phyloP scores from a whole-genome alignment of 176 grass and related monocot genomes.

The Raddia distichophylla region DNA sequence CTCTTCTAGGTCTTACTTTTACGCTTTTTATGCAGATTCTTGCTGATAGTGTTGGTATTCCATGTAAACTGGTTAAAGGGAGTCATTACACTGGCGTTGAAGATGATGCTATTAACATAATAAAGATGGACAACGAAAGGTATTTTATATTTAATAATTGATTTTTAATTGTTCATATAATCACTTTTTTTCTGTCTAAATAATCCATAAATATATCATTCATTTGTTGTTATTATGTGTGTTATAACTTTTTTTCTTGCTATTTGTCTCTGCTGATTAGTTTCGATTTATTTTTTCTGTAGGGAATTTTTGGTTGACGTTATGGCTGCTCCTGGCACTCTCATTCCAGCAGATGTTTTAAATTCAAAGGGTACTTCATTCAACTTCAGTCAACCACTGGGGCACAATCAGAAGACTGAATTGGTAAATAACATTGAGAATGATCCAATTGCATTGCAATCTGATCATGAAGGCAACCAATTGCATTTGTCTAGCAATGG shows the following conservation, averaged over 20 bases:
- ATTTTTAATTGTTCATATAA: slow-evolving; percentile 28
- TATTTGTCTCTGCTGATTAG: slow-evolving; percentile 11
- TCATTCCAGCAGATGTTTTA: slow-evolving; percentile 81
- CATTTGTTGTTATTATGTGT: slow-evolving; percentile 26
- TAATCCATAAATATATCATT: slow-evolving; percentile 31
- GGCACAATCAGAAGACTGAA: slow-evolving; percentile 31
- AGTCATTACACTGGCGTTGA: slow-evolving; percentile 93
- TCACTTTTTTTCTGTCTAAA: slow-evolving; percentile 27
- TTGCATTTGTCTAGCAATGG: slow-evolving; percentile 34
- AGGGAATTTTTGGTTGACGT: slow-evolving; percentile 97
- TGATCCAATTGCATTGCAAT: slow-evolving; percentile 38
- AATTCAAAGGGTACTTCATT: slow-evolving; percentile 72
- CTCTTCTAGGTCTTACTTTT: slow-evolving; percentile 29
- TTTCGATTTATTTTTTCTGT: slow-evolving; percentile 9
- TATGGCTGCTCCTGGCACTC: slow-evolving; percentile 88
- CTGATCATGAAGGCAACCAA: slow-evolving; percentile 33
- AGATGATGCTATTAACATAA: slow-evolving; percentile 89
- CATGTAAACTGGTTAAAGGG: slow-evolving; percentile 92
- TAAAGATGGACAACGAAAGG: slow-evolving; percentile 84
- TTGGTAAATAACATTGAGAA: slow-evolving; percentile 41
- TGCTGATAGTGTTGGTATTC: slow-evolving; percentile 93
- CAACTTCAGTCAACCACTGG: slow-evolving; percentile 45
- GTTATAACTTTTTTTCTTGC: slow-evolving; percentile 21
- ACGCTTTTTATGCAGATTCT: slow-evolving; percentile 69
- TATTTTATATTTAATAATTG: slow-evolving; percentile 42